A percentile compares a stretch with the other conserved stretches of the same genome.
These are phyloP conservation scores for Kuraishia capsulata DNA, from an alignment of 805 yeast species.

Conservation along the genomic window DNA sequence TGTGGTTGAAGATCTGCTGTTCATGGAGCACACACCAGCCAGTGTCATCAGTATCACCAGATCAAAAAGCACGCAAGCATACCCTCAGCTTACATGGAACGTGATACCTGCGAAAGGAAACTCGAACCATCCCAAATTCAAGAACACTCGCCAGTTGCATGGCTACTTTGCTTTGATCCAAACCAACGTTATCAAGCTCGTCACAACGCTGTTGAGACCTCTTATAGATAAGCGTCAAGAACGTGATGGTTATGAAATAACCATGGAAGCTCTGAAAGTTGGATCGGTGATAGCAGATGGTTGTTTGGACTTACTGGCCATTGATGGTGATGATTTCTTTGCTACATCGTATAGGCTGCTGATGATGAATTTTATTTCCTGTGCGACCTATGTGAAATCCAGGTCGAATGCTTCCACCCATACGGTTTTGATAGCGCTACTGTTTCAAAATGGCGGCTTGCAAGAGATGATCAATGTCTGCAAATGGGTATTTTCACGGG, in stretches of 20 bases:
- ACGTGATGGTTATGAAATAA: constrained; percentile 13
- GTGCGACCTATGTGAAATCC: constrained; percentile 12
- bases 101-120: not conserved
- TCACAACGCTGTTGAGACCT: constrained; percentile 18
- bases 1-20: constrained; percentile 46
- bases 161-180: not conserved
- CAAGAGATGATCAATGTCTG: constrained; percentile 17
- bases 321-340: constrained; percentile 12
- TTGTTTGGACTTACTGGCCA: constrained; percentile 14
- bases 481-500: not conserved
- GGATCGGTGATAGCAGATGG: constrained; percentile 14
- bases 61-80: constrained; percentile 19
- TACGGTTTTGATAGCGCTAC: constrained; percentile 33
- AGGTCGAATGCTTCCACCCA: constrained; percentile 20
- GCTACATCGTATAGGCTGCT: constrained; percentile 15
- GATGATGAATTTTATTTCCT: constrained; percentile 16
- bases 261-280: constrained; percentile 17
- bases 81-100: constrained; percentile 15
- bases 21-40: constrained; percentile 40
- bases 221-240: constrained; percentile 36
- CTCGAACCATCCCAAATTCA: constrained; percentile 39
- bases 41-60: constrained; percentile 37
- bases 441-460: constrained; percentile 44
- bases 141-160: constrained; percentile 45
- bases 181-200: constrained; percentile 1